phyloP scores from a whole-genome alignment of 2,329 filamentous ascomycete genomes.

The Teratosphaeria destructans region DNA sequence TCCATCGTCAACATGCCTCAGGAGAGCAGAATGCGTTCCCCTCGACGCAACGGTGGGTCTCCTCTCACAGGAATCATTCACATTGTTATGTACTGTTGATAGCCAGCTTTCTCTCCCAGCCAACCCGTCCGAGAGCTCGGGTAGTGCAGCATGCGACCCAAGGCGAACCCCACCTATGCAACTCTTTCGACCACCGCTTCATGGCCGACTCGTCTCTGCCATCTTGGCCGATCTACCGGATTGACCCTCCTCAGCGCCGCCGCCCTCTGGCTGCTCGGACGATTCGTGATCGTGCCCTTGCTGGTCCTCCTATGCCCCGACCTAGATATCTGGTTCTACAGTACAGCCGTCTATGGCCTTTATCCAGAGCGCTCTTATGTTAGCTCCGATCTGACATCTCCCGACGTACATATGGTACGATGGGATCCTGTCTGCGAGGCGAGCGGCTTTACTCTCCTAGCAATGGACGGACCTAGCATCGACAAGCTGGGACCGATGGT shows the following conservation, averaged over 20 bases:
- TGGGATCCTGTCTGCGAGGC: slow-evolving; percentile 14
- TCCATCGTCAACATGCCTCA: neutral
- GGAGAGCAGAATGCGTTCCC: neutral
- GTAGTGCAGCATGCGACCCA: neutral
- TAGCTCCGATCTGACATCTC: slow-evolving; percentile 12
- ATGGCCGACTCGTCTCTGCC: neutral
- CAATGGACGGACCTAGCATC: slow-evolving; percentile 19
- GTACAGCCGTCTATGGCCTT: slow-evolving; percentile 19
- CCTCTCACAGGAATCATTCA: neutral
- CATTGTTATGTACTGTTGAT: neutral
- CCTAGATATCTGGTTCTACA: slow-evolving; percentile 18
- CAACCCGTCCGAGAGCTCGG: neutral
- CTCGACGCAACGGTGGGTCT: neutral
- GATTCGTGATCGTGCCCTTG: slow-evolving; percentile 11
- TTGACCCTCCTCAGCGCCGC: neutral
- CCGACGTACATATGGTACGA: slow-evolving; percentile 14
- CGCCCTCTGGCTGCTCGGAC: neutral
- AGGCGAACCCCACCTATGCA: neutral
- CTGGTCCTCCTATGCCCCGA: slow-evolving; percentile 17
- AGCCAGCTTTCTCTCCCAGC: neutral
- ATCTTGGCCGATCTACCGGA: neutral
- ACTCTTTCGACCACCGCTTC: neutral
- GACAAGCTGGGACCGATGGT: slow-evolving; percentile 20
- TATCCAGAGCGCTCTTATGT: slow-evolving; percentile 15
- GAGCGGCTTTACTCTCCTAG: slow-evolving; percentile 17